These are phyloP conservation scores for Cryphonectria naterciae DNA, from an alignment of 2,329 filamentous ascomycete genomes.

Conservation along the genomic window DNA sequence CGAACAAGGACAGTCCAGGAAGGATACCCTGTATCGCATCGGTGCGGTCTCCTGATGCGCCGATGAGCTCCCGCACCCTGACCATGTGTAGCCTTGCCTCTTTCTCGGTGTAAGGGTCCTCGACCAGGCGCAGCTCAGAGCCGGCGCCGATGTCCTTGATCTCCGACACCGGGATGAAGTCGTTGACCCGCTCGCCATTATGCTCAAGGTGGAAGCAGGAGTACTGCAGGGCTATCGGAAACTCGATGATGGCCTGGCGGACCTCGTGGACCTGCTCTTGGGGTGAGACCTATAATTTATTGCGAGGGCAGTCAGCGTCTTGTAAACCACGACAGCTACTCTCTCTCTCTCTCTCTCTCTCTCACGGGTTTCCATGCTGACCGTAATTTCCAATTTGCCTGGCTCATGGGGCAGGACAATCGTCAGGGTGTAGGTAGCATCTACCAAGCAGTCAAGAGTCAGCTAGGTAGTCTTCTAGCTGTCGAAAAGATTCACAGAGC, in stretches of 20 bases:
- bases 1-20: conserved; percentile 84
- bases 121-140: conserved; percentile 79
- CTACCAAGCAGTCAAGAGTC: conserved; percentile 23
- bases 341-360: conserved; percentile 30
- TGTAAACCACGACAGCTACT: conserved; percentile 13
- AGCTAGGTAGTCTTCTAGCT: not conserved
- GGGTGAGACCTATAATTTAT: conserved; percentile 70
- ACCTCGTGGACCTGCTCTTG: conserved; percentile 98
- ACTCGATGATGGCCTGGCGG: conserved; percentile 92
- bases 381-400: conserved; percentile 82
- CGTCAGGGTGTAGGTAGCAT: conserved; percentile 65
- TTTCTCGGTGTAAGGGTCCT: conserved; percentile 98
- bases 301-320: conserved; percentile 33
- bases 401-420: conserved; percentile 82
- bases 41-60: conserved; percentile 84
- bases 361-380: conserved; percentile 46
- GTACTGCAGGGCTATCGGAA: conserved; percentile 91
- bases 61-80: conserved; percentile 88
- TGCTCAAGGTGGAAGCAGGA: conserved; percentile 98
- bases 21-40: conserved; percentile 86
- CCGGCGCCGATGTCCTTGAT: conserved; percentile 77
- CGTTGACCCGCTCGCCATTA: conserved; percentile 87
- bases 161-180: conserved; percentile 90
- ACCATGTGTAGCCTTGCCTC: conserved; percentile 95
- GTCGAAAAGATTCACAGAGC: conserved; percentile 23